Base-by-base conservation (phyloP, 1,284 basidiomycete genomes). In the Ceratobasidium sp. region DNA sequence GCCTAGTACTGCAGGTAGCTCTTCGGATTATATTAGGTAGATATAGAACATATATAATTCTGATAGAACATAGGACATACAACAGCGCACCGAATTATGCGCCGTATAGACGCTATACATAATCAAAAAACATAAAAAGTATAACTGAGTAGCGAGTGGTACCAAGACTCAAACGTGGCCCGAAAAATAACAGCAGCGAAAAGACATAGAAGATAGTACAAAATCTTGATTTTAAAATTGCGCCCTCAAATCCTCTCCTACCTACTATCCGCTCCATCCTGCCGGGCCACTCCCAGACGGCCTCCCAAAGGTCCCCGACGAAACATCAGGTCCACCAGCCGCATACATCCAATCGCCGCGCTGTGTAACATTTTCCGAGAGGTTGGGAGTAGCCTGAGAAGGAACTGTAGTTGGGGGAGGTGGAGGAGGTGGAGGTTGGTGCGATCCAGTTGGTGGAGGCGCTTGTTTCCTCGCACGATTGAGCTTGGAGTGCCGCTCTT, bases 401-500 rank as follows among this genome's bases (percentile, higher is more conserved):
- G 60, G 39, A 18, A 26, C 20, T 5, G 58, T 26, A n/a, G 60
- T 18, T n/a, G 39, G 60, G 39, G 39, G 28, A 3, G 60, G 60
- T 7, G 60, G 39, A 15, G 28, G 60, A 20, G 60, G 23, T 4
- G 60, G 28, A 40, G 39, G 60, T 63, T 39, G 60, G 28, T 63
- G 60, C 39, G 60, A 26, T 6, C 20, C 39, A 42, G 60, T 63
- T 18, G 60, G 39, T 20, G 26, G 13, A 42, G 60, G 60, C 20
- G 53, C 9, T 7, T 39, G 60, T 7, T 5, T 10, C 28, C 55
- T 60, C 2, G 44, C 18, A 0, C 49, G 72, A 23, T 63, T 53
- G 23, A 66, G 20, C 72, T 75, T 49, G 44, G 60, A 60, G 20
- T 75, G 60, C 13, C 72, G 72, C 49, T 66, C 60, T 33, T 44